phyloP scores from a whole-genome alignment of 1,284 basidiomycete species.

The Somion occarium region DNA sequence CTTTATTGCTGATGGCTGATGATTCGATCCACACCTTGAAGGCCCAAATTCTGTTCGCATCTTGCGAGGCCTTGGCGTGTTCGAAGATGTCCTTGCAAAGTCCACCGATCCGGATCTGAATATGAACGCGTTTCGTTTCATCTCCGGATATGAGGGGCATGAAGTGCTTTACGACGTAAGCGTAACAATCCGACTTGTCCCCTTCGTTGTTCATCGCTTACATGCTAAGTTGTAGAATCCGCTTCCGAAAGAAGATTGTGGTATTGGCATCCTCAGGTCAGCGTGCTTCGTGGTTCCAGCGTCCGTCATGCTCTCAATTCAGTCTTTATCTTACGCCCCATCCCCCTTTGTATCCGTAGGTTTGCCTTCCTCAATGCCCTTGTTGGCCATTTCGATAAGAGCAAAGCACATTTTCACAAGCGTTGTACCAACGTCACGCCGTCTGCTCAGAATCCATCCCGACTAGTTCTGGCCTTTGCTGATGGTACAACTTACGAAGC shows the following conservation, averaged over 20 bases:
- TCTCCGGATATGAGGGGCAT: conserved; percentile 38
- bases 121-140: conserved; percentile 5
- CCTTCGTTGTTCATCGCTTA: not conserved
- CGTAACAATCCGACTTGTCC: not conserved
- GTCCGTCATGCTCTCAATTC: too few species aligned
- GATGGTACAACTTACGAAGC: conserved; percentile 43
- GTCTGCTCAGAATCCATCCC: conserved; percentile 20
- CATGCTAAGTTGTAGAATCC: conserved; percentile 1
- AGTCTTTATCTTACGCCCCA: not conserved
- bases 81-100: conserved; percentile 7
- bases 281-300: conserved; percentile 7
- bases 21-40: not conserved
- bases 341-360: too few species aligned
- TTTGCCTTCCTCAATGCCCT: conserved; percentile 46
- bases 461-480: conserved; percentile 35
- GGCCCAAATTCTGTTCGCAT: conserved; percentile 11
- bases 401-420: conserved; percentile 43
- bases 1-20: not conserved
- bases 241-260: conserved; percentile 1
- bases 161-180: conserved; percentile 43
- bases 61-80: conserved; percentile 7
- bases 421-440: conserved; percentile 38
- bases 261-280: conserved; percentile 37
- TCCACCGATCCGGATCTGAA: conserved; percentile 2
- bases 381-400: conserved; percentile 38